phyloP scores from a whole-genome alignment of 495 filamentous ascomycete genomes.

The Lasiosphaeris hirsuta region DNA sequence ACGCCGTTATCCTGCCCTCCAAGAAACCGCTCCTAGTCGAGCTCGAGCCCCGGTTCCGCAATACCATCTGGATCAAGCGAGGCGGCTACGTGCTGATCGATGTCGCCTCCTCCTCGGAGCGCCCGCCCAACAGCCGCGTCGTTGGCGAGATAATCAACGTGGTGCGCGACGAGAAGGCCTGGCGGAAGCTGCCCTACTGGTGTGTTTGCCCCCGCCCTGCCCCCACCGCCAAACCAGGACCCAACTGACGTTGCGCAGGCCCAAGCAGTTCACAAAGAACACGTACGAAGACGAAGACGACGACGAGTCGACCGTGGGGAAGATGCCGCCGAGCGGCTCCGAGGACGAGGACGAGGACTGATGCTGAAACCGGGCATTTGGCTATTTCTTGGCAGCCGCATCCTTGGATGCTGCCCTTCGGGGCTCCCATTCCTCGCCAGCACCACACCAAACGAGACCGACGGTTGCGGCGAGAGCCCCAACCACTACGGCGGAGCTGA shows the following conservation, averaged over 20 bases:
- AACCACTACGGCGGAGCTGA: slow-evolving; percentile 76
- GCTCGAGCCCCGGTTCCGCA: slow-evolving; percentile 76
- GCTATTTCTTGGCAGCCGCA: slow-evolving; percentile 21
- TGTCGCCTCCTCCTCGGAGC: slow-evolving; percentile 56
- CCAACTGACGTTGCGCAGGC: slow-evolving; percentile 54
- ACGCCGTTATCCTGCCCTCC: slow-evolving; percentile 62
- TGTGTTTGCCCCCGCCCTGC: slow-evolving; percentile 34
- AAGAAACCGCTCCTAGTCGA: slow-evolving; percentile 65
- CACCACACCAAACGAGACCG: slow-evolving; percentile 59
- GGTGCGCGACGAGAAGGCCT: slow-evolving; percentile 83
- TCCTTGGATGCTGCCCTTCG: slow-evolving; percentile 18
- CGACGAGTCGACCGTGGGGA: slow-evolving; percentile 73
- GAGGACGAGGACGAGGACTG: slow-evolving; percentile 51
- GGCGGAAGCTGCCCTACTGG: slow-evolving; percentile 92
- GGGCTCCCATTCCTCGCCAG: slow-evolving; percentile 40
- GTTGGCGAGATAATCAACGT: slow-evolving; percentile 90
- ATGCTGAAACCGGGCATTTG: background rate
- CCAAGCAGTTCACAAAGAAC: slow-evolving; percentile 70
- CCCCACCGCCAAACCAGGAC: background rate
- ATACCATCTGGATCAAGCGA: slow-evolving; percentile 84
- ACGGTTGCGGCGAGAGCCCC: slow-evolving; percentile 64
- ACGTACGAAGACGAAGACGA: slow-evolving; percentile 60
- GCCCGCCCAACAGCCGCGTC: slow-evolving; percentile 72
- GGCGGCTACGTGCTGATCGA: slow-evolving; percentile 86
- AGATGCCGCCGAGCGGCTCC: slow-evolving; percentile 74